Percentiles rank a stretch among this genome's conserved stretches.
These are phyloP conservation scores for Penicillium sp. DNA, from an alignment of 2,329 filamentous ascomycete genomes.

Conservation along the genomic window DNA sequence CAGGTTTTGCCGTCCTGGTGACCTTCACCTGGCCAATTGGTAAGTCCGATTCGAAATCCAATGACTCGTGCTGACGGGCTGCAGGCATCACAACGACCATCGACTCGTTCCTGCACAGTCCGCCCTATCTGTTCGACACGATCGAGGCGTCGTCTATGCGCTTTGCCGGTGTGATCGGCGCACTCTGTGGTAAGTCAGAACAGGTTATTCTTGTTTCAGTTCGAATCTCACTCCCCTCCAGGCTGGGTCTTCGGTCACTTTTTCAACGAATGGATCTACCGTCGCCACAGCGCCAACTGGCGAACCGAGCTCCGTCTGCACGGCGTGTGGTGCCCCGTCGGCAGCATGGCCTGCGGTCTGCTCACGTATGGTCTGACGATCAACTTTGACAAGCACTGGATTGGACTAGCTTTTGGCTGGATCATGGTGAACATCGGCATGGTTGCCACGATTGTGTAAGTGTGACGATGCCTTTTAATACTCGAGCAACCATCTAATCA, in stretches of 20 bases:
- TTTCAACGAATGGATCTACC: slow-evolving; percentile 37
- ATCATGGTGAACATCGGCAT: slow-evolving; percentile 38
- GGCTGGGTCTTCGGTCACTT: slow-evolving; percentile 36
- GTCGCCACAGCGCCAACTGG: slow-evolving; percentile 24
- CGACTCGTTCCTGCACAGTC: slow-evolving; percentile 33
- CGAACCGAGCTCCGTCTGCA: slow-evolving; percentile 36
- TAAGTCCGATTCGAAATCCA: slow-evolving; percentile 2
- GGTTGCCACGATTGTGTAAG: slow-evolving; percentile 36
- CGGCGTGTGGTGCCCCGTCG: slow-evolving; percentile 36
- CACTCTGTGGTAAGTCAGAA: slow-evolving; percentile 23
- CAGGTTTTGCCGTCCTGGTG: slow-evolving; percentile 32
- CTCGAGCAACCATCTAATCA: neutral
- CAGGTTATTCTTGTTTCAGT: neutral
- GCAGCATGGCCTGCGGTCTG: slow-evolving; percentile 31
- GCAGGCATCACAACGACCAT: slow-evolving; percentile 37
- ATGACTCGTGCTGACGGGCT: neutral
- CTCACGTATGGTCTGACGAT: slow-evolving; percentile 37
- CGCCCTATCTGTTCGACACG: slow-evolving; percentile 36
- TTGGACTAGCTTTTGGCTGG: slow-evolving; percentile 40
- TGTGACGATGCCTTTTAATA: neutral
- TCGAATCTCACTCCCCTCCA: slow-evolving; percentile 1
- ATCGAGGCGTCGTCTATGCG: slow-evolving; percentile 38
- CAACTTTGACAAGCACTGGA: slow-evolving; percentile 35
- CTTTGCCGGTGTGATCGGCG: slow-evolving; percentile 38
- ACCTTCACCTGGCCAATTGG: slow-evolving; percentile 42